Evolutionary conservation across 495 filamentous ascomycete species (phyloP), one percentile per base, ranked within the genome.

Genomic region (Xylaria sp.): DNA sequence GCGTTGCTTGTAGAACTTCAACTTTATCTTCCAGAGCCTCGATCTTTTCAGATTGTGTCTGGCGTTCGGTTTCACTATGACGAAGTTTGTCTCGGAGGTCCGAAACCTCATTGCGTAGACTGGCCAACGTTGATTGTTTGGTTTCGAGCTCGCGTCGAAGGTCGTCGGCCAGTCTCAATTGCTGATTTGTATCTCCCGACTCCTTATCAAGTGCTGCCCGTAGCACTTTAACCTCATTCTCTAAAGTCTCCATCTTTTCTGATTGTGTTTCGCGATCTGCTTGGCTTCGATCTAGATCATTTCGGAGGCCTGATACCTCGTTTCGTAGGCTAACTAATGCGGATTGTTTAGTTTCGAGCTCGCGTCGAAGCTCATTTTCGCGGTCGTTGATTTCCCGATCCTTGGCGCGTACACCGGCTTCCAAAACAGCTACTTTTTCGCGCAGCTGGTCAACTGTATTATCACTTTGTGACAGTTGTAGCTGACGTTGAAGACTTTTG

Each of bases 21-120:
- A 95, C 84, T 76, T 97, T 93, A 71, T 95, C 93, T 76, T 95
- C 92, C 19, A 97, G 77, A n/a, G 85, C 88, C 72, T 92, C 88
- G 11, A 92, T 81, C 73, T 91, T 93, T 58, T 93, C 90, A 52
- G 84, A 83, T 37, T 93, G 82, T 1, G 83, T 79, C 65, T 88
- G 85, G 78, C 90, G 88, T 46, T 91, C 89, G 19, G 91, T 87
- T 73, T 89, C 86, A 59, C 87, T 88, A 59, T 90, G 80, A 35
- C 90, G 89, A 14, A 93, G 85, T 21, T 94, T 90, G 73, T 95
- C 91, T 55, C 86, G 88, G 31, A 88, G 83, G 9, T 82, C 74
- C 11, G 90, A 86, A 19, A 77, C 53, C 62, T 85, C 82, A 46
- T 77, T 80, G 29, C 82, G 81, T 24, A 85, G 79, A 43, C 80